Percentiles rank a stretch among this genome's conserved stretches.
These are phyloP conservation scores for Colletotrichum sp. DNA, from an alignment of 2,329 filamentous ascomycete species.

Conservation along the genomic window DNA sequence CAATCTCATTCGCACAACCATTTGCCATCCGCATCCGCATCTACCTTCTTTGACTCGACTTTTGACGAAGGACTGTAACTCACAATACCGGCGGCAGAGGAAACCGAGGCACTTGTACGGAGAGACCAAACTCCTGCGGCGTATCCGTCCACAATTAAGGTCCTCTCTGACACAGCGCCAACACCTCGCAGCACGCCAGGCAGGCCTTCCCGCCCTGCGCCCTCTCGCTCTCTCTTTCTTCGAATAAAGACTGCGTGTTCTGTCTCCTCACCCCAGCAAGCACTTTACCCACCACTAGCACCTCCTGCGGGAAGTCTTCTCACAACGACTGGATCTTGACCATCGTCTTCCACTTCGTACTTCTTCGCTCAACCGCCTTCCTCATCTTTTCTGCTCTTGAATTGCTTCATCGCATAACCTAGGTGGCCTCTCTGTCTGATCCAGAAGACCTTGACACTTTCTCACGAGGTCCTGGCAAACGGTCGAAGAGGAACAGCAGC, in stretches of 20 bases:
- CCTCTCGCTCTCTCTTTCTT: not conserved
- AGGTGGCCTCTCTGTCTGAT: not conserved
- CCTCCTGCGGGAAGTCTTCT: not conserved
- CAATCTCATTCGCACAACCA: not conserved
- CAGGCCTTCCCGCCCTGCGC: not conserved
- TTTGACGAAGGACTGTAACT: not conserved
- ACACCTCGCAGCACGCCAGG: not conserved
- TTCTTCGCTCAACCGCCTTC: not conserved
- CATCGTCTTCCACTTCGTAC: not conserved
- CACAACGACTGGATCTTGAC: not conserved
- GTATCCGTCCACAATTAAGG: not conserved
- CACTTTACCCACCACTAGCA: not conserved
- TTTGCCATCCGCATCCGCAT: not conserved
- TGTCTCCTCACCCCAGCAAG: not conserved
- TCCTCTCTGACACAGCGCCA: not conserved
- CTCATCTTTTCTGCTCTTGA: not conserved
- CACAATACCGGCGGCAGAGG: not conserved
- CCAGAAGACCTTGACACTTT: not conserved
- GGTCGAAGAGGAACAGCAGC: not conserved
- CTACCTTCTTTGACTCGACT: not conserved
- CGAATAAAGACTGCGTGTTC: slow-evolving; percentile 3
- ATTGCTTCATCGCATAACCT: not conserved
- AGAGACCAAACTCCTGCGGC: not conserved
- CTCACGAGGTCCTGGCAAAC: not conserved
- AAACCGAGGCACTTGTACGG: not conserved